A percentile compares a stretch with the other conserved stretches of the same genome.
Conservation (phyloP, 2,329 filamentous ascomycete genomes). For the Madurella mycetomatis region DNA sequence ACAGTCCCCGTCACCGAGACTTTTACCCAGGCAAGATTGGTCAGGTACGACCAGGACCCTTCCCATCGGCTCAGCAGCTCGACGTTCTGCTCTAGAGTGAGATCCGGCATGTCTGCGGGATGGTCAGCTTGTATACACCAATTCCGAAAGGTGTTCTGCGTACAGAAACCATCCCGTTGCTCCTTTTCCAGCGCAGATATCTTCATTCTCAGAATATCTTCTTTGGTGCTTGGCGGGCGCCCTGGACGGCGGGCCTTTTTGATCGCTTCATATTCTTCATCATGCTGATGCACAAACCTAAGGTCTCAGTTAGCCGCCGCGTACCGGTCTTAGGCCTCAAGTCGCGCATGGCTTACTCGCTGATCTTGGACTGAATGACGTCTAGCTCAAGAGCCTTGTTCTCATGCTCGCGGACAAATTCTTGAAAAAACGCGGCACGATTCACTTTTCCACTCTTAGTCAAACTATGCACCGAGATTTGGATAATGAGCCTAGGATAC, state of each 20-base stretch:
- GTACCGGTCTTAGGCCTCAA: neutral
- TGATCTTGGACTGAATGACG: conserved; percentile 58
- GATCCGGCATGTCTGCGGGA: conserved; percentile 63
- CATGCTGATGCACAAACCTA: conserved; percentile 63
- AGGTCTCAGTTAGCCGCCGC: conserved; percentile 16
- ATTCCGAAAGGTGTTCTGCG: conserved; percentile 28
- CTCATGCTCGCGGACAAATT: conserved; percentile 52
- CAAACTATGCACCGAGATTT: neutral
- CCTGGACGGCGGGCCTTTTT: conserved; percentile 72
- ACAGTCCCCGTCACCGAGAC: conserved; percentile 61
- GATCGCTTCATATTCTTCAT: conserved; percentile 63
- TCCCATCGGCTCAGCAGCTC: conserved; percentile 69
- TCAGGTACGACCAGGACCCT: conserved; percentile 76
- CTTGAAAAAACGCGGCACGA: conserved; percentile 67
- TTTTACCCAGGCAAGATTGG: conserved; percentile 71
- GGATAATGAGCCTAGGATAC: conserved; percentile 24
- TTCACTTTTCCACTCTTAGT: conserved; percentile 47
- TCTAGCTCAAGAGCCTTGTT: conserved; percentile 48
- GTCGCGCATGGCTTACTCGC: conserved; percentile 45
- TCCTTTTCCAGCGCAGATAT: conserved; percentile 71
- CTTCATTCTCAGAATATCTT: conserved; percentile 71
- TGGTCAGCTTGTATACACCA: conserved; percentile 7
- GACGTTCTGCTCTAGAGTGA: conserved; percentile 63
- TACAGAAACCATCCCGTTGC: conserved; percentile 77
- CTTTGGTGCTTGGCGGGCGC: conserved; percentile 69